Evolutionary conservation across 176 grass and related monocot genomes (phyloP).

Genomic region (Stipa capillata): DNA sequence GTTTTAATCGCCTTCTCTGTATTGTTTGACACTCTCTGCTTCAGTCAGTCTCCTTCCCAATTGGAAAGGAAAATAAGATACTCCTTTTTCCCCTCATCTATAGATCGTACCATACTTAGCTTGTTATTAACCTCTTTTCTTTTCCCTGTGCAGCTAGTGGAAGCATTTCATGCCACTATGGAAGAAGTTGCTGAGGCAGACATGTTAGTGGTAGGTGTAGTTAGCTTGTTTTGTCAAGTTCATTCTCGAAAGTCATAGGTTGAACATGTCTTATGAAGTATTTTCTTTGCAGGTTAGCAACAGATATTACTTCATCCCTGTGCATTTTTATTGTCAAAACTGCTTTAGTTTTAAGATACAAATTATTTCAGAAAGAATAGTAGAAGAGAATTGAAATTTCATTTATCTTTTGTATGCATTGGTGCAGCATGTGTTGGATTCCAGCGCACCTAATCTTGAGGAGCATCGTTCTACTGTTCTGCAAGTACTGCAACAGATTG

Average conservation of each 20-base stretch:
- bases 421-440: conserved; percentile 89
- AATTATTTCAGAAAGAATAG: not conserved
- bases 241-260: not conserved
- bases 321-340: not conserved
- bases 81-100: not conserved
- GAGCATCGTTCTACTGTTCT: conserved; percentile 76
- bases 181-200: conserved; percentile 98
- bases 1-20: not conserved
- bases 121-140: conserved; percentile 15
- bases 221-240: conserved; percentile 1
- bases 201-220: conserved; percentile 77
- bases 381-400: not conserved
- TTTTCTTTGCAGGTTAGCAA: not conserved
- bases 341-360: conserved; percentile 8
- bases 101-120: not conserved
- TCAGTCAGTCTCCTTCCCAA: not conserved
- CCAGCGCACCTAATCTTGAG: conserved; percentile 66
- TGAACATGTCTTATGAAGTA: conserved; percentile 4
- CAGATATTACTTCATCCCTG: not conserved
- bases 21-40: not conserved
- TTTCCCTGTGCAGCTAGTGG: conserved; percentile 53
- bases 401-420: conserved; percentile 12
- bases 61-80: not conserved
- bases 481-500: conserved; percentile 87
- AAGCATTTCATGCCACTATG: conserved; percentile 95